Evolutionary conservation across 1,284 basidiomycete species (phyloP), one percentile per base, ranked within the genome.

Genomic region (Termitomyces sp.): DNA sequence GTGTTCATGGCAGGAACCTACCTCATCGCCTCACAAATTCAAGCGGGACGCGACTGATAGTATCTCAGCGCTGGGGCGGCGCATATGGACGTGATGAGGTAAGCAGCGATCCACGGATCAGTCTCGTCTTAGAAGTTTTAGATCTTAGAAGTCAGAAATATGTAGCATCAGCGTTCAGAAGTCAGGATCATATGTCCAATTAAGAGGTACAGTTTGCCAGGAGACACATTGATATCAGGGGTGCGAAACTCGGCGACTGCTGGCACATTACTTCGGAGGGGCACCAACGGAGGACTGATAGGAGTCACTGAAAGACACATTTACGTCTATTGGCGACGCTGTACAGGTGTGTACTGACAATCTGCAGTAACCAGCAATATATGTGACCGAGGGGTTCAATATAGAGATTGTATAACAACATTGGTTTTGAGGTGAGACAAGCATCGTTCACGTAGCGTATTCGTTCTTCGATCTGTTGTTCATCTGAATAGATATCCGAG

Each of bases 1-100:
- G 33, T 21, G 46, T 33, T 36, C 33, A 36, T n/a, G n/a, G 21
- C 30, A 53, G 53, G 54, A 56, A 60, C 50, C 40, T 52, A 42
- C 33, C 36, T 55, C 61, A 58, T 62, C 53, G 53, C 56, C 60
- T 60, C 39, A 42, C 17, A 46, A 31, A 30, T 48, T 54, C 39
- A 38, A 21, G 24, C 40, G 48, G 38, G 36, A 48, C 47, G 44
- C 54, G 50, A 53, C 44, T 53, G 56, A 56, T 59, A 57, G 52
- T 40, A 54, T 58, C 50, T 50, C 21, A 36, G 34, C 15, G 13
- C 5, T 6, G 5, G 15, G 5, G 15, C 7, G 15, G 15, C n/a
- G n/a, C 34, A 36, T 36, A n/a, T 36, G 42, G 33, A 44, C 3
- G 38, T 55, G 44, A 57, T 53, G 46, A 49, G 43, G 31, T 54